Evolutionary conservation across 495 filamentous ascomycete species (phyloP), one percentile per base, ranked within the genome.

Genomic region (Tuber umbilicatum): DNA sequence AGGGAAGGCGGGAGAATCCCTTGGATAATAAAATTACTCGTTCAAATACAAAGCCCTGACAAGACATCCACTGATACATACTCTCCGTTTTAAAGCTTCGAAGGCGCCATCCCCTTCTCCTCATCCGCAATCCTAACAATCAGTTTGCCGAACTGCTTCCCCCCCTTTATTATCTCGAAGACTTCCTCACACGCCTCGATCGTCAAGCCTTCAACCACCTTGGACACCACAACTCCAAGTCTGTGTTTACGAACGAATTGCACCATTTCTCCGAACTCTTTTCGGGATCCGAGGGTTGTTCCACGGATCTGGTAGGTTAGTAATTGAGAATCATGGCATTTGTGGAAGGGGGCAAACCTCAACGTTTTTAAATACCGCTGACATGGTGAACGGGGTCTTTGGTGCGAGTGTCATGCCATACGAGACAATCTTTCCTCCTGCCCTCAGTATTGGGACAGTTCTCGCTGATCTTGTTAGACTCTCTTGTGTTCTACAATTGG

Each of bases 361-460:
- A 69, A 94, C 85, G 77, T 94, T 93, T 82, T 88, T 90, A 70
- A 94, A 80, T n/a, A 92, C 88, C 5, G 91, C 90, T 75, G 83
- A 79, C 89, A 93, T 92, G 21, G 85, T 77, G 84, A 89, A 93
- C 27, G 91, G 87, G 87, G 92, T 90, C 83, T 89, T 89, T 0
- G 91, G 91, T 19, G 86, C 86, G 4, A 91, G 85, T 17, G 92
- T 94, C 92, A 94, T 94, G 45, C 92, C 92, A 79, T 94, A 94
- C 68, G 87, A 84, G 6, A 88, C 86, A 74, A 94, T 86, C 41
- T 91, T 85, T 40, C 91, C 92, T 31, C 92, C 92, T 0, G 76
- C 73, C 38, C 77, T 76, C 0, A 82, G 73, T 27, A 82, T 72
- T 17, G 72, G 71, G 21, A 64, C 47, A 38, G 74, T 77, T 67